Evolutionary conservation across 2,329 filamentous ascomycete genomes (phyloP), one percentile per base, ranked within the genome.

Genomic region (Hysterium pulicare): DNA sequence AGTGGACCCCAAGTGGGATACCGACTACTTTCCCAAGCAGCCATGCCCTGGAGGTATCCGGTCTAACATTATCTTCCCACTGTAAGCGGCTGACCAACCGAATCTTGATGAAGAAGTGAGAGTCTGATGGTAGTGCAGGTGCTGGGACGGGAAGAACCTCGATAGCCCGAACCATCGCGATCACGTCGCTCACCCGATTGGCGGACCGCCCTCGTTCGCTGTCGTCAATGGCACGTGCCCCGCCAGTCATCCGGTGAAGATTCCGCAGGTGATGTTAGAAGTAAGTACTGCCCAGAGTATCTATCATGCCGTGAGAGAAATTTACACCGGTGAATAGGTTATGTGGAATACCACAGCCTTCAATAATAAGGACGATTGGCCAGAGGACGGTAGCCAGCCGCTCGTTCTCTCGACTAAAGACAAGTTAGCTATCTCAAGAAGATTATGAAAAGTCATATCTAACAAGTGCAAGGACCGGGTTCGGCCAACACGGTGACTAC

Each of bases 401-500:
- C 39, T 52, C 15, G 42, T 48, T 1, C 37, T 50, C n/a, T 46
- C 42, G 13, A 50, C 41, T 13, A 47, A 47, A 6, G 71, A 71
- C 70, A 28, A 28, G n/a, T n/a, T n/a, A n/a, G n/a, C n/a, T n/a
- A n/a, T n/a, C n/a, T n/a, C n/a, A n/a, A n/a, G n/a, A n/a, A n/a
- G n/a, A n/a, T n/a, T n/a, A 70, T 37, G 59, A 58, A 26, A 66
- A 67, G 53, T 68, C 61, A 50, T 66, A 58, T 1, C 65, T 73
- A 67, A 70, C 71, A 70, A 57, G 53, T 58, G 66, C 49, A 54
- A 64, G 47, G 2, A 67, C 68, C 33, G 73, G 72, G 15, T 64
- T 68, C 20, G 72, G 71, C 6, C 72, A 72, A 16, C 72, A 76
- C 57, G 73, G 71, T 26, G 73, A 76, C 58, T 76, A 74, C 54